Evolutionary conservation across 257 asterid genomes (phyloP).

Genomic region (Nicotiana tabacum): DNA sequence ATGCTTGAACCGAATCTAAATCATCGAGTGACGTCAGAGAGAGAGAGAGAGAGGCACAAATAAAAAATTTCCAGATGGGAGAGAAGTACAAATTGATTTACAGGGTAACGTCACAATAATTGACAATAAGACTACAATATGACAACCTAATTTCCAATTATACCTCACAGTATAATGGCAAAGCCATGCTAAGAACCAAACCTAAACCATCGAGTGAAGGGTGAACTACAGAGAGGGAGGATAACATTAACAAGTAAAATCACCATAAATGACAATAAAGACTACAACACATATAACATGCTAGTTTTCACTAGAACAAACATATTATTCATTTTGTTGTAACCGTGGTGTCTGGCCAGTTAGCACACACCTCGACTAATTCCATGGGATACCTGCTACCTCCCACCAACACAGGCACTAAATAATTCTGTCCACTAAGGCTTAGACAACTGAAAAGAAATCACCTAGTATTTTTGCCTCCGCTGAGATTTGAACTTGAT

Average conservation of each 20-base stretch:
- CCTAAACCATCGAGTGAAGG: neutral
- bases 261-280: neutral
- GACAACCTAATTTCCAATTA: neutral
- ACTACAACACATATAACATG: neutral
- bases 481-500: too few species aligned
- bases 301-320: neutral
- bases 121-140: neutral
- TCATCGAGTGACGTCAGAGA: neutral
- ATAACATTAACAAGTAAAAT: neutral
- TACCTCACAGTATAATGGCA: neutral
- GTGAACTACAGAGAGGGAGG: neutral
- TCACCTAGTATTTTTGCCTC: too few species aligned
- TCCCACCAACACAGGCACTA: too few species aligned
- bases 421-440: too few species aligned
- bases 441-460: too few species aligned
- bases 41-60: neutral
- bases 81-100: too few species aligned
- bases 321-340: neutral
- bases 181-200: neutral
- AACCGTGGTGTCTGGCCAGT: too few species aligned
- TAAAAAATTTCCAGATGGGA: too few species aligned
- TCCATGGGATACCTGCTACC: too few species aligned
- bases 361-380: too few species aligned
- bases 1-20: slow-evolving; percentile 19
- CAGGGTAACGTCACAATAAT: neutral